Evolutionary conservation across 2,329 filamentous ascomycete genomes (phyloP).

Genomic region (Paraconiothyrium sp.): DNA sequence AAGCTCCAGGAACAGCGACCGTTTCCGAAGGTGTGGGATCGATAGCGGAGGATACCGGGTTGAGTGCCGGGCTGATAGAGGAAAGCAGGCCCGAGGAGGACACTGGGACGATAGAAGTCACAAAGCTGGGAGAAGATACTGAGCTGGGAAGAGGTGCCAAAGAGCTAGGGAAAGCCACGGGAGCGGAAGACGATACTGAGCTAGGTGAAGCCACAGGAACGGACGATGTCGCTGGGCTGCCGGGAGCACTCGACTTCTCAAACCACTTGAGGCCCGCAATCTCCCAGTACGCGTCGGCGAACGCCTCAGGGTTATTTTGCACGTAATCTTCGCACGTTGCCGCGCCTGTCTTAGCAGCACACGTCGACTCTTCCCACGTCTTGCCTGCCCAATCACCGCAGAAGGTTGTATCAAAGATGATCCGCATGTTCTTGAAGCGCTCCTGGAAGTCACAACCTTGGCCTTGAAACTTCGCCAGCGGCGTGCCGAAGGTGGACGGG

Average conservation of each 20-base stretch:
- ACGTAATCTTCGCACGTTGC: conserved; percentile 52
- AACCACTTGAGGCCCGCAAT: conserved; percentile 43
- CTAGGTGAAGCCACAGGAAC: neutral
- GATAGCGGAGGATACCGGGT: neutral
- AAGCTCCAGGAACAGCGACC: neutral
- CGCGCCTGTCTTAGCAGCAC: conserved; percentile 55
- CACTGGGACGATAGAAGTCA: neutral
- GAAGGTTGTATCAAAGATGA: conserved; percentile 61
- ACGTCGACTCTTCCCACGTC: conserved; percentile 61
- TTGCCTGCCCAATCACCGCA: conserved; percentile 65
- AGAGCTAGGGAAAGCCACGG: neutral
- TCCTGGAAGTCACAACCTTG: conserved; percentile 56
- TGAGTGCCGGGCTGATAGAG: neutral
- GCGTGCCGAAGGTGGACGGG: conserved; percentile 33
- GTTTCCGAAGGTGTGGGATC: neutral
- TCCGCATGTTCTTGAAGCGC: conserved; percentile 39
- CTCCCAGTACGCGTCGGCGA: conserved; percentile 47
- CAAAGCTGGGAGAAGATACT: neutral
- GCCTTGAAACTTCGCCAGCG: conserved; percentile 53
- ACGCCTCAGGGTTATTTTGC: conserved; percentile 38
- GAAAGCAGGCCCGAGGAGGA: neutral
- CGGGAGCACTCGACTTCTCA: conserved; percentile 11
- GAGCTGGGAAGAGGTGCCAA: neutral
- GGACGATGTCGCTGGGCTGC: neutral
- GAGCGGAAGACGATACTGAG: neutral